These are phyloP conservation scores for Punica granatum DNA, from an alignment of 345 rosid genomes.

Conservation along the genomic window DNA sequence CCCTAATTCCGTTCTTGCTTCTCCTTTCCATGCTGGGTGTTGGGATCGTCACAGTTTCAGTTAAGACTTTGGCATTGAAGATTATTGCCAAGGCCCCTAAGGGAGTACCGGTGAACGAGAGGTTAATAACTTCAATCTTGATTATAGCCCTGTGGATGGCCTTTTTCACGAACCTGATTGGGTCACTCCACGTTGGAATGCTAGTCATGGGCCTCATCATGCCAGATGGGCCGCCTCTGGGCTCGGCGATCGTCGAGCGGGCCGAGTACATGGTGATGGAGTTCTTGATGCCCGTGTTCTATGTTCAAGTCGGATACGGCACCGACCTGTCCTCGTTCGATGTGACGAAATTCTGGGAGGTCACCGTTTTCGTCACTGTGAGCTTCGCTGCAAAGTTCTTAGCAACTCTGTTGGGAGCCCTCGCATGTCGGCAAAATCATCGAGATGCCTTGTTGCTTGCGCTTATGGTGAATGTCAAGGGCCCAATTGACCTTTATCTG, in stretches of 20 bases:
- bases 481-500: constrained; percentile 8
- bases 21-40: background rate
- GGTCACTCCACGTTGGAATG: constrained; percentile 9
- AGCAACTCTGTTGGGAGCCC: background rate
- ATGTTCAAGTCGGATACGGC: background rate
- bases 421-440: background rate
- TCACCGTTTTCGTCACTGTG: background rate
- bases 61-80: background rate
- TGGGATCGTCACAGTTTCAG: background rate
- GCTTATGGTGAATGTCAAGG: constrained; percentile 12
- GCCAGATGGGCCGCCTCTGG: constrained; percentile 13
- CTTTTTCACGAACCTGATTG: constrained; percentile 1
- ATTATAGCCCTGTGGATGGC: constrained; percentile 2
- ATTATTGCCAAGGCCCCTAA: background rate
- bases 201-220: constrained; percentile 9
- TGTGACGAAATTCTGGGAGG: background rate
- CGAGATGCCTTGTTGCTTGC: constrained; percentile 7
- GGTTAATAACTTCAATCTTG: constrained; percentile 3
- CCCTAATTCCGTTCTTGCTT: background rate
- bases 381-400: constrained; percentile 3
- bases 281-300: constrained; percentile 13
- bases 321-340: background rate
- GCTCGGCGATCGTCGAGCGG: background rate
- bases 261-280: constrained; percentile 11
- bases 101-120: constrained; percentile 1